phyloP scores from a whole-genome alignment of 2,329 filamentous ascomycete species.

The Coleophoma eucalyptorum region DNA sequence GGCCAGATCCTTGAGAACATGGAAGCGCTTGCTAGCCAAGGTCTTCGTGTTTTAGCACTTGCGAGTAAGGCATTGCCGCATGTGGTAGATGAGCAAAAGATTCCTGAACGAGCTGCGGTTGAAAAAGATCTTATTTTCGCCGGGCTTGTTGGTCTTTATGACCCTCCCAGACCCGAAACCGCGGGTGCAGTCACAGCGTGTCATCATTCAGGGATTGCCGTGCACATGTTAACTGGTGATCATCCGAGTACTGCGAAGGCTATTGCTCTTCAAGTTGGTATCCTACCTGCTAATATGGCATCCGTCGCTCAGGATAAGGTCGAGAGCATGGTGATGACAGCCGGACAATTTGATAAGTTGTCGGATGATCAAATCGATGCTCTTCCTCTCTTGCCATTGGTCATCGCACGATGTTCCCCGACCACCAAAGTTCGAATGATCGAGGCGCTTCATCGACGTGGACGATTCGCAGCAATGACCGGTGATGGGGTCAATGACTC shows the following conservation, averaged over 20 bases:
- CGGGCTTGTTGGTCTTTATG: constrained; percentile 59
- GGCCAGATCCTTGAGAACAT: constrained; percentile 62
- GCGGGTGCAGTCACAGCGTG: constrained; percentile 53
- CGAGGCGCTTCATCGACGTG: constrained; percentile 75
- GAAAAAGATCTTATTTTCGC: constrained; percentile 69
- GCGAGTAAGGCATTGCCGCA: constrained; percentile 40
- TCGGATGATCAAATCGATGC: constrained; percentile 72
- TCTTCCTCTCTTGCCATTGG: constrained; percentile 71
- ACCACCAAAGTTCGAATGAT: constrained; percentile 91
- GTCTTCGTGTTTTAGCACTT: constrained; percentile 65
- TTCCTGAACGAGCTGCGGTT: constrained; percentile 54
- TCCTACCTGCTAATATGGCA: constrained; percentile 62
- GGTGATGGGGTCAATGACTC: constrained; percentile 42
- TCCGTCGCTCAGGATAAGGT: constrained; percentile 58
- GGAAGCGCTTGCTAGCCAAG: constrained; percentile 62
- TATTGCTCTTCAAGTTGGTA: constrained; percentile 76
- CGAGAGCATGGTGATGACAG: constrained; percentile 69
- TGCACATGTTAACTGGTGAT: constrained; percentile 82
- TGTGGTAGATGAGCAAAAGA: constrained; percentile 30
- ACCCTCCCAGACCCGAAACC: constrained; percentile 55
- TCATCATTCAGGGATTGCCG: constrained; percentile 63
- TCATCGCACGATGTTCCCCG: constrained; percentile 80
- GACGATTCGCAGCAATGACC: constrained; percentile 56
- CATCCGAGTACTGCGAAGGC: constrained; percentile 75
- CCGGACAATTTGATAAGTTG: constrained; percentile 74